Conservation (phyloP, 306 rosid species). For the Ammopiptanthus mongolicus region DNA sequence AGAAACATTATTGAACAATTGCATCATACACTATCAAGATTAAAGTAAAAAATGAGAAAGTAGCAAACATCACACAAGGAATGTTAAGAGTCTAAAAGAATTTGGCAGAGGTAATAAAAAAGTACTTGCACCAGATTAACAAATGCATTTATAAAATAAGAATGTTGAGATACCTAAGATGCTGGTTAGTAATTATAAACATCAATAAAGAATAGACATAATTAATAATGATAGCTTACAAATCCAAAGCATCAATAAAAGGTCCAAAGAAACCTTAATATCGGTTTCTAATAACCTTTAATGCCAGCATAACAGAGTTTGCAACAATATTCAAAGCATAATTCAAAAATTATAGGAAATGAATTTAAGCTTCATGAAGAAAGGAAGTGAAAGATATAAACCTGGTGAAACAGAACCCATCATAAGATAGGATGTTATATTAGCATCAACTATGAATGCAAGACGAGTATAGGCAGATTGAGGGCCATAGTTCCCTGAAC, state of each 20-base stretch:
- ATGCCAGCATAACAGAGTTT: neutral
- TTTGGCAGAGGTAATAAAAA: neutral
- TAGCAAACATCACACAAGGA: neutral
- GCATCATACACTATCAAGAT: neutral
- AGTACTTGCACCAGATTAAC: neutral
- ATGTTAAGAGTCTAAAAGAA: neutral
- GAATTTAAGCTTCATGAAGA: neutral
- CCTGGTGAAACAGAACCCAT: constrained; percentile 99
- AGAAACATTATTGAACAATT: neutral
- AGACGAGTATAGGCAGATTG: constrained; percentile 60
- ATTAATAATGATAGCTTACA: neutral
- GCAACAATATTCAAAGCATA: neutral
- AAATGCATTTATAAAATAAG: neutral
- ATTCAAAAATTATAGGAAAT: neutral
- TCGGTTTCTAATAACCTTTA: neutral
- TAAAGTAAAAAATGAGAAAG: neutral
- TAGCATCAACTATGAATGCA: constrained; percentile 98
- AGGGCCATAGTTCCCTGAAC: constrained; percentile 49
- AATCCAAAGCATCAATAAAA: constrained; percentile 5
- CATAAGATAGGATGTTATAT: constrained; percentile 98
- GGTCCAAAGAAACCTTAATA: neutral
- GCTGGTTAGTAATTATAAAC: neutral
- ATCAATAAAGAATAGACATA: neutral
- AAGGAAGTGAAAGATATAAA: constrained; percentile 31
- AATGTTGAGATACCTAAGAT: neutral